Percentiles rank a stretch among this genome's conserved stretches.
Conservation (phyloP, 2,329 filamentous ascomycete genomes). For the Colletotrichum karsti region DNA sequence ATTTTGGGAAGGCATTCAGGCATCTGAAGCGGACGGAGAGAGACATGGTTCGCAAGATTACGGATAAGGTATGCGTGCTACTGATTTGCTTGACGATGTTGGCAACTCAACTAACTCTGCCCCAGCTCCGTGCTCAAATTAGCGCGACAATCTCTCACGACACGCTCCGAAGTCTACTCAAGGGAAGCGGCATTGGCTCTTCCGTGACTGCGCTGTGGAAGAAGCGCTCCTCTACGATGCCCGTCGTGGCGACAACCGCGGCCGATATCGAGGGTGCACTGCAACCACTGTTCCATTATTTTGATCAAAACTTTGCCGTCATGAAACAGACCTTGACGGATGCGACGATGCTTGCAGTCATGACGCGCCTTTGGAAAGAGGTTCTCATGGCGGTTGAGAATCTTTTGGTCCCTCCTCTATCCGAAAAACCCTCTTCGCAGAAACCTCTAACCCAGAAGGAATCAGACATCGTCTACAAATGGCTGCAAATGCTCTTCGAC, state of each 20-base stretch:
- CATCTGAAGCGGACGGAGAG: constrained; percentile 94
- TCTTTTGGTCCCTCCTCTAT: constrained; percentile 90
- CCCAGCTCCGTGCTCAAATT: constrained; percentile 89
- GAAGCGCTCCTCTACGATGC: constrained; percentile 61
- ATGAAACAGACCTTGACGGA: constrained; percentile 97
- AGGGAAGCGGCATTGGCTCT: constrained; percentile 73
- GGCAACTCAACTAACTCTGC: constrained; percentile 30
- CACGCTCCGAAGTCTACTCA: constrained; percentile 78
- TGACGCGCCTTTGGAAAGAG: constrained; percentile 98
- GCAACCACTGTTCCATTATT: constrained; percentile 88
- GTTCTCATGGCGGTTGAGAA: constrained; percentile 91
- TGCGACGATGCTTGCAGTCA: constrained; percentile 97
- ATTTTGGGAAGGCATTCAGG: constrained; percentile 96
- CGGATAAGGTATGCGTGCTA: constrained; percentile 79
- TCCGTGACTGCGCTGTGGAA: constrained; percentile 77
- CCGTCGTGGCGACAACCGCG: constrained; percentile 68
- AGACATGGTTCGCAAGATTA: constrained; percentile 98
- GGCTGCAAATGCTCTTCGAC: constrained; percentile 88
- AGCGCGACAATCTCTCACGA: constrained; percentile 86
- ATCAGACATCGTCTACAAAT: constrained; percentile 93
- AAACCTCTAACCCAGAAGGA: constrained; percentile 86
- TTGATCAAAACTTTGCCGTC: constrained; percentile 98
- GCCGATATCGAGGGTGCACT: constrained; percentile 83
- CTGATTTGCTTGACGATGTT: not conserved
- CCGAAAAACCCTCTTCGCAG: constrained; percentile 91